Evolutionary conservation across 805 yeast species (phyloP).

Genomic region (Candida nanaspora): DNA sequence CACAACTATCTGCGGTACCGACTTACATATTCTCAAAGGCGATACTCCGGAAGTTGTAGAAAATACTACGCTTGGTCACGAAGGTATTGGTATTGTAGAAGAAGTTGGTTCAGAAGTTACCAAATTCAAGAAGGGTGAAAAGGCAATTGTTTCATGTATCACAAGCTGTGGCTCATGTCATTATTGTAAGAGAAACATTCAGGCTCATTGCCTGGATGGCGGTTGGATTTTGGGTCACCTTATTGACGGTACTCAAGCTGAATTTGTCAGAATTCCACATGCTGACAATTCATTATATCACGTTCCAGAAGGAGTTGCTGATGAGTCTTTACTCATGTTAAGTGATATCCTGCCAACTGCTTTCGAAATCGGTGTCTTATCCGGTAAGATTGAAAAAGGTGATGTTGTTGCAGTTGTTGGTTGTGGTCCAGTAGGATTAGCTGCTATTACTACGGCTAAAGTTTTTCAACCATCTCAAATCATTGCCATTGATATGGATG

Average conservation of each 20-base stretch:
- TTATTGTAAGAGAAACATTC: slow-evolving; percentile 47
- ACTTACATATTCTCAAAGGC: slow-evolving; percentile 56
- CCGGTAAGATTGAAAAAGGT: slow-evolving; percentile 44
- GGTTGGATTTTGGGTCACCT: slow-evolving; percentile 49
- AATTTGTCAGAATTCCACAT: slow-evolving; percentile 47
- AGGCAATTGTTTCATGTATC: slow-evolving; percentile 58
- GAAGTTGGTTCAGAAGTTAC: slow-evolving; percentile 42
- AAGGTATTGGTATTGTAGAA: slow-evolving; percentile 48
- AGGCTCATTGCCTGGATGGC: slow-evolving; percentile 53
- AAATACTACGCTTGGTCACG: slow-evolving; percentile 51
- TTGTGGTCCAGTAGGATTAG: slow-evolving; percentile 61
- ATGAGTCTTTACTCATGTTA: slow-evolving; percentile 49
- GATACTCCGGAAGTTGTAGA: slow-evolving; percentile 47
- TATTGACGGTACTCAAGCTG: slow-evolving; percentile 66
- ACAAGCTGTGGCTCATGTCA: slow-evolving; percentile 55
- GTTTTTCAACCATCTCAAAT: slow-evolving; percentile 47
- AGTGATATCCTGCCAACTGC: slow-evolving; percentile 65
- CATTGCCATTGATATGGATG: slow-evolving; percentile 54
- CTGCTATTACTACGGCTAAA: slow-evolving; percentile 51
- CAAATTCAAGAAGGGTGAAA: slow-evolving; percentile 47
- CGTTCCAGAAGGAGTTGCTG: slow-evolving; percentile 24
- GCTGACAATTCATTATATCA: slow-evolving; percentile 33
- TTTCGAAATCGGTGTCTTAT: slow-evolving; percentile 56
- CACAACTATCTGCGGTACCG: slow-evolving; percentile 62
- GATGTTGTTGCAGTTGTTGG: slow-evolving; percentile 61